Evolutionary conservation across 1,284 basidiomycete genomes (phyloP), one percentile per base, ranked within the genome.

Genomic region (Taiwanofungus camphoratus): DNA sequence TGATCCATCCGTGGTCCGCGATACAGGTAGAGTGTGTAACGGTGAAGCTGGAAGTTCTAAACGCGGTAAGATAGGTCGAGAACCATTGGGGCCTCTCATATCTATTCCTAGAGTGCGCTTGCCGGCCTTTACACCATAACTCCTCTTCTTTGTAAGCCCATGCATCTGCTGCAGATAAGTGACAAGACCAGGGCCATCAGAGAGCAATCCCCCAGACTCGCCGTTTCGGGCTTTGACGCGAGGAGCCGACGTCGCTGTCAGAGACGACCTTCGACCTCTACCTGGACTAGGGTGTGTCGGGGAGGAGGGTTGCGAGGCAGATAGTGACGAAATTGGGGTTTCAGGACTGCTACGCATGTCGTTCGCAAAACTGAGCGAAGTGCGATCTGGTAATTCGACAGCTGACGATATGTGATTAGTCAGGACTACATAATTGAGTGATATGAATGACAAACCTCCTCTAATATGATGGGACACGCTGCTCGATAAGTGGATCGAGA

Each of bases 401-500:
- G 22, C 30, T 40, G 29, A 13, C 22, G 15, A 7, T 8, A 6
- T 8, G 15, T 22, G 33, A 35, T 19, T 15, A 16, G n/a, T n/a
- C 29, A 21, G 21, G 18, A 29, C 2, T 26, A 26, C 15, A 27
- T 26, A 30, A 30, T 19, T 15, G 11, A 21, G 4, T 19, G 9
- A 21, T 13, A 13, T 27, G 7, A 33, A 6, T 33, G 31, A 44
- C 43, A 20, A 26, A 48, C 41, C 40, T 40, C 24, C 39, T 12
- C 18, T 19, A 18, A 26, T 7, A 3, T 24, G 40, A 15, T 41
- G 22, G 7, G 29, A 13, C 7, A 32, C 15, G 16, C 27, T 22
- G 15, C 61, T 61, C 13, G 68, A 60, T 16, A 71, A 51, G 32
- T 62, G 59, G 40, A 72, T 57, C 22, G 52, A 54, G 45, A 62